Percentiles rank a stretch among this genome's conserved stretches.
Conservation (phyloP, 2,329 filamentous ascomycete genomes). For the Pestalotiopsis fici region DNA sequence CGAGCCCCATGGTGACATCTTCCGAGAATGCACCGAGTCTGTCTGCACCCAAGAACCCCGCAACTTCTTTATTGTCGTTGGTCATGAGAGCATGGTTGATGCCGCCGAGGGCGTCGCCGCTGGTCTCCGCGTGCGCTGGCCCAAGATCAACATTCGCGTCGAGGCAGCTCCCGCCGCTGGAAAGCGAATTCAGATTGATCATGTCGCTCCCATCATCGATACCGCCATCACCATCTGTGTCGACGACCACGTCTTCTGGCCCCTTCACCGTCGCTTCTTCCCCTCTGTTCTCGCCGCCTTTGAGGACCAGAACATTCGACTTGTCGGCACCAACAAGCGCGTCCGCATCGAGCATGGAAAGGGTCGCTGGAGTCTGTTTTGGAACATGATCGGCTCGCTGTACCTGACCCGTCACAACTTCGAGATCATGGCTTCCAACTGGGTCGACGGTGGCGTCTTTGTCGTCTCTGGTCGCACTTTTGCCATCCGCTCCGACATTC, state of each 20-base stretch:
- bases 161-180: constrained; percentile 34
- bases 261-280: constrained; percentile 36
- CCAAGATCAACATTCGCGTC: constrained; percentile 31
- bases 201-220: constrained; percentile 34
- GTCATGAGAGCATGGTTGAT: constrained; percentile 21
- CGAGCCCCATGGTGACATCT: constrained; percentile 39
- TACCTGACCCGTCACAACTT: constrained; percentile 66
- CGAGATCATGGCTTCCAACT: constrained; percentile 56
- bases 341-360: constrained; percentile 29
- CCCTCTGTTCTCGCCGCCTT: constrained; percentile 42
- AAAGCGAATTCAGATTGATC: constrained; percentile 50
- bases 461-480: constrained; percentile 59
- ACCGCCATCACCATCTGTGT: constrained; percentile 46
- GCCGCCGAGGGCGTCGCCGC: constrained; percentile 17
- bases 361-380: constrained; percentile 30
- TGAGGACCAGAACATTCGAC: constrained; percentile 46
- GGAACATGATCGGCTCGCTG: constrained; percentile 58
- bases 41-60: constrained; percentile 39
- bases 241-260: constrained; percentile 58
- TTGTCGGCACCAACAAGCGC: constrained; percentile 58
- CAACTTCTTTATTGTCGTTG: constrained; percentile 45
- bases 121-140: constrained; percentile 12
- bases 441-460: constrained; percentile 60
- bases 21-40: constrained; percentile 40
- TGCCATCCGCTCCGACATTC: constrained; percentile 49